Evolutionary conservation across 768 basidiomycete species (phyloP), one percentile per base, ranked within the genome.

Genomic region (Mrakia gelida): DNA sequence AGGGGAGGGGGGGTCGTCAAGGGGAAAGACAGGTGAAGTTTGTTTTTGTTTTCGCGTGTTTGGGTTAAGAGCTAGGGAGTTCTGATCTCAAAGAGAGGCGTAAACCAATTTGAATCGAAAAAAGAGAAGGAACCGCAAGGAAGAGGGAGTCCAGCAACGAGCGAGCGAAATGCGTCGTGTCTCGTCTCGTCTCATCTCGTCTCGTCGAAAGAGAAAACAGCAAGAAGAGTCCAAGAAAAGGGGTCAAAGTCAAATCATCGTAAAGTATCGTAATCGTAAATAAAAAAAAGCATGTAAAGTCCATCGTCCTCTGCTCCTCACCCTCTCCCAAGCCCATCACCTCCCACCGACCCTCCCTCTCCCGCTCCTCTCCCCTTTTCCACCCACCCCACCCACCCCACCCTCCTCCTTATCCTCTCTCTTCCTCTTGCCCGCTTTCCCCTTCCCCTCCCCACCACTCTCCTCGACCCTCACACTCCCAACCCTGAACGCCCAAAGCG

Each of bases 401-500:
- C 34, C 38, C 26, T 15, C 30, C 32, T 15, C 21, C 65, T 38
- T 8, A 6, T 38, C 65, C 13, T 16, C 21, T 18, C 23, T 30
- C 38, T 26, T 11, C 65, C 38, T 68, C 38, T 68, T 38, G 6
- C 11, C 67, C 23, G 16, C 32, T 7, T 68, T 15, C n/a, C 67
- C 26, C 26, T 26, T 38, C n/a, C 67, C 6, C 23, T 41, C 41
- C 67, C 10, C 38, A 23, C 38, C 34, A 41, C 21, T 9, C 32
- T n/a, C 38, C 10, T 45, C 49, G 3, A 16, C 18, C 49, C 49
- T 52, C 49, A 70, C 67, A 0, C 18, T 38, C 26, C 41, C 67
- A 32, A 18, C 67, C 34, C 67, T 43, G 23, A 70, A 70, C 67
- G 34, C 67, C 67, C 67, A 70, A 34, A 70, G 21, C 38, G 34